phyloP scores from a whole-genome alignment of 2,329 filamentous ascomycete genomes.

The Chaetomiaceae sp. region DNA sequence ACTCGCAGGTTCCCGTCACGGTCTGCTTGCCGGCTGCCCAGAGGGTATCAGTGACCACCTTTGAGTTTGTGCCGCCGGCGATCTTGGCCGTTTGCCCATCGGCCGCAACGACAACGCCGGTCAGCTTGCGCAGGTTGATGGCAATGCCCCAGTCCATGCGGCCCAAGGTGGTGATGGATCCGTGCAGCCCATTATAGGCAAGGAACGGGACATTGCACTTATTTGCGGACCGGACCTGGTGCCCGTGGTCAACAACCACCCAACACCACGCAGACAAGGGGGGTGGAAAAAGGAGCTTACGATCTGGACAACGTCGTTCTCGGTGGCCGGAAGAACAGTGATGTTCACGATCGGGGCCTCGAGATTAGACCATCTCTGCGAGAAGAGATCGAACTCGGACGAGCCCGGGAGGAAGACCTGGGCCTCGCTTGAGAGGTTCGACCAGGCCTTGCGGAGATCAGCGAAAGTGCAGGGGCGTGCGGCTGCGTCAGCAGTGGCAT shows the following conservation, averaged over 20 bases:
- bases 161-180: conserved; percentile 45
- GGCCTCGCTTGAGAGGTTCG: conserved; percentile 36
- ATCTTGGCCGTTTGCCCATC: conserved; percentile 45
- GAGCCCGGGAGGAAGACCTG: conserved; percentile 41
- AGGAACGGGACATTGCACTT: conserved; percentile 46
- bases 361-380: conserved; percentile 44
- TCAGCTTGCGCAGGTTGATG: conserved; percentile 45
- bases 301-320: conserved; percentile 46
- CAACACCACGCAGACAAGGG: neutral
- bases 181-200: conserved; percentile 49
- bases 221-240: conserved; percentile 46
- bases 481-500: no score
- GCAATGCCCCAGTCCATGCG: conserved; percentile 47
- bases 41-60: conserved; percentile 43
- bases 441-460: conserved; percentile 24
- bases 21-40: conserved; percentile 50
- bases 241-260: neutral
- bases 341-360: conserved; percentile 40
- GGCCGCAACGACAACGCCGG: conserved; percentile 37
- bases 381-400: conserved; percentile 35
- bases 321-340: conserved; percentile 44
- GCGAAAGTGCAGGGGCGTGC: neutral
- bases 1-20: conserved; percentile 50
- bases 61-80: conserved; percentile 44
- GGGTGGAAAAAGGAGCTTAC: conserved; percentile 31